These are phyloP conservation scores for Globisporangium orthogonon DNA, from an alignment of 352 stramenopile genomes.

Conservation along the genomic window DNA sequence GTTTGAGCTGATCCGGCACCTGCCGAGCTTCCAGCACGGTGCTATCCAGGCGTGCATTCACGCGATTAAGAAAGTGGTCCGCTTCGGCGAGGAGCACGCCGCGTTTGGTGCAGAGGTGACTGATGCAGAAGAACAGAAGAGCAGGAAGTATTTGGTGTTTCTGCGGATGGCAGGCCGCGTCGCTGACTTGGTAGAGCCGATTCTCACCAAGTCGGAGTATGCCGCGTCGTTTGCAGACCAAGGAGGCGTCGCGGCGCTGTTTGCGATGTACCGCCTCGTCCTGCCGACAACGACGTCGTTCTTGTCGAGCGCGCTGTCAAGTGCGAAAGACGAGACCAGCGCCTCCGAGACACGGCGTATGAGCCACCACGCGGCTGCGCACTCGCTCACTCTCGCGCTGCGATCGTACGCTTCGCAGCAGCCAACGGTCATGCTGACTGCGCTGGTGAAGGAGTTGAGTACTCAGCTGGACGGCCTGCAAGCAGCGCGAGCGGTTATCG, in stretches of 20 bases:
- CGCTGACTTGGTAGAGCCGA: conserved; percentile 91
- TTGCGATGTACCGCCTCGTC: conserved; percentile 88
- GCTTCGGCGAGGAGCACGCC: conserved; percentile 62
- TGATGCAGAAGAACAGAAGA: conserved; percentile 1
- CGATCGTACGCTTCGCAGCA: conserved; percentile 87
- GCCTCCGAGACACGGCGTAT: conserved; percentile 12
- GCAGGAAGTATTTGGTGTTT: conserved; percentile 27
- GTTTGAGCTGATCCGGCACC: conserved; percentile 96
- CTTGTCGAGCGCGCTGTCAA: conserved; percentile 44
- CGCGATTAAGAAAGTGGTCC: conserved; percentile 88
- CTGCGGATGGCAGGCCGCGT: conserved; percentile 77
- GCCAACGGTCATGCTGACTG: conserved; percentile 70
- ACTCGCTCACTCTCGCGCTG: conserved; percentile 84
- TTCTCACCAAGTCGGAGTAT: conserved; percentile 93
- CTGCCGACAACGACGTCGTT: conserved; percentile 79
- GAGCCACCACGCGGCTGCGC: conserved; percentile 86
- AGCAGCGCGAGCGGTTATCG: conserved; percentile 29
- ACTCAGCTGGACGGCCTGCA: conserved; percentile 45
- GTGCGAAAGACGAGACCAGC: conserved; percentile 1
- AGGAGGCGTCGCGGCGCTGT: conserved; percentile 85
- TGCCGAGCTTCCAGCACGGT: conserved; percentile 80
- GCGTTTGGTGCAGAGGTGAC: not conserved
- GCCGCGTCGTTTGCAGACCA: conserved; percentile 87
- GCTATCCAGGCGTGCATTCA: conserved; percentile 86
- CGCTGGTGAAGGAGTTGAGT: conserved; percentile 57